These are phyloP conservation scores for Pleurotus sapidus DNA, from an alignment of 768 basidiomycete species.

Conservation along the genomic window DNA sequence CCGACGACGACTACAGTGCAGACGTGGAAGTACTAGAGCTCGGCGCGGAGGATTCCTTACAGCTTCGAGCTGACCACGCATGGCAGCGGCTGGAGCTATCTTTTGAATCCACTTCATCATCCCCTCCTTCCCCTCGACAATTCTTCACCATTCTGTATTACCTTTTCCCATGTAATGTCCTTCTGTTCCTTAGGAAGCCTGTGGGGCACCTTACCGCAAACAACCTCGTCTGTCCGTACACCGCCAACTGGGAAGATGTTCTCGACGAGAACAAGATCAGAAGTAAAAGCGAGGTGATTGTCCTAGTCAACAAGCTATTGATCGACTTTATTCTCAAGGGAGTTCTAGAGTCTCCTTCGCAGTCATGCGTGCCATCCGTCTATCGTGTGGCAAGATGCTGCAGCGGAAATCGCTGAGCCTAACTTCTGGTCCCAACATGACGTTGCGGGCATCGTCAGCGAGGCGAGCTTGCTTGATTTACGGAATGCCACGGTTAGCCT, in stretches of 20 bases:
- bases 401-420: constrained; percentile 57
- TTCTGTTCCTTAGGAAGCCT: constrained; percentile 76
- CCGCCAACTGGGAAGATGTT: constrained; percentile 67
- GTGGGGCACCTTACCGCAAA: constrained; percentile 56
- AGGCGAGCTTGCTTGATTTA: constrained; percentile 67
- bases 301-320: neutral
- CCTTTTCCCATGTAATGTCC: constrained; percentile 85
- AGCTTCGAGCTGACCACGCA: constrained; percentile 50
- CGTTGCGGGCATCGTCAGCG: constrained; percentile 59
- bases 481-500: constrained; percentile 53
- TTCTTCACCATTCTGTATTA: constrained; percentile 85
- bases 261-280: constrained; percentile 70
- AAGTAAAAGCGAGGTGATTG: constrained; percentile 65
- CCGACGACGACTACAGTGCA: constrained; percentile 26
- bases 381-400: constrained; percentile 64
- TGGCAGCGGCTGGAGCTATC: constrained; percentile 69
- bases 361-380: constrained; percentile 73
- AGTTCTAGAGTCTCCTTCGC: constrained; percentile 58
- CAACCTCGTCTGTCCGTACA: constrained; percentile 54
- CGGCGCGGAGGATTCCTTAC: constrained; percentile 30
- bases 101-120: constrained; percentile 49
- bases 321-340: neutral
- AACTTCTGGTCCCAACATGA: constrained; percentile 69
- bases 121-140: constrained; percentile 56
- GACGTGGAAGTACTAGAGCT: constrained; percentile 39